Conservation (phyloP, 2,329 filamentous ascomycete species). For the Talaromyces verruculosus region DNA sequence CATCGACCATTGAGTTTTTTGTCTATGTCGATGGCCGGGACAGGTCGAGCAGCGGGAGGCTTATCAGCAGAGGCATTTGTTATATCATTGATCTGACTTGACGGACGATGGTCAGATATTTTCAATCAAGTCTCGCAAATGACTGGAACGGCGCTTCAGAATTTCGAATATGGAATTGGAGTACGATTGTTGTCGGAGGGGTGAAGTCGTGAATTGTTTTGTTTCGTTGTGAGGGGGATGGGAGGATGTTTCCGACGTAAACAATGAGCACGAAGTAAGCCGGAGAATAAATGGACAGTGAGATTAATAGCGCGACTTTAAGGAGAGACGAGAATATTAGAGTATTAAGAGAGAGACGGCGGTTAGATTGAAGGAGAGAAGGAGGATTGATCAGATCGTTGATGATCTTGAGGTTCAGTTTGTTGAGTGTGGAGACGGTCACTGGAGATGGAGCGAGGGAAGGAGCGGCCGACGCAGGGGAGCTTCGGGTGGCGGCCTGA, state of each 20-base stretch:
- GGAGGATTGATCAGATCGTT: not conserved
- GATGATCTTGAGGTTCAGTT: not conserved
- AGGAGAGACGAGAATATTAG: not conserved
- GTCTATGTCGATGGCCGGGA: conserved; percentile 17
- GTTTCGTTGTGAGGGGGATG: conserved; percentile 8
- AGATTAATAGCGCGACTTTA: not conserved
- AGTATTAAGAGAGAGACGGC: conserved; percentile 8
- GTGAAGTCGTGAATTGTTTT: conserved; percentile 6
- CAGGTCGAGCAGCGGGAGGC: conserved; percentile 8
- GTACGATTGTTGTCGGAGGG: not conserved
- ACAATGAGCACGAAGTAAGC: not conserved
- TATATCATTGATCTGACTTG: not conserved
- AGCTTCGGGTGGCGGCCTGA: conserved; percentile 11
- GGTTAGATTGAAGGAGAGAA: not conserved
- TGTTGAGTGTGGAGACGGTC: not conserved
- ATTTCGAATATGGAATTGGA: not conserved
- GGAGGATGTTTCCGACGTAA: not conserved
- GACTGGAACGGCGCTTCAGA: not conserved
- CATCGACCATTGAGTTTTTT: conserved; percentile 29
- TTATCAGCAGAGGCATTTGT: conserved; percentile 17
- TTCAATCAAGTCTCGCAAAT: not conserved
- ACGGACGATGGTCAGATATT: too few species aligned
- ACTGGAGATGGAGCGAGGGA: not conserved
- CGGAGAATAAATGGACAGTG: not conserved
- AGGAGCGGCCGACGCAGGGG: conserved; percentile 10